Evolutionary conservation across 2,329 filamentous ascomycete genomes (phyloP).

Genomic region (Coniochaeta sp.): DNA sequence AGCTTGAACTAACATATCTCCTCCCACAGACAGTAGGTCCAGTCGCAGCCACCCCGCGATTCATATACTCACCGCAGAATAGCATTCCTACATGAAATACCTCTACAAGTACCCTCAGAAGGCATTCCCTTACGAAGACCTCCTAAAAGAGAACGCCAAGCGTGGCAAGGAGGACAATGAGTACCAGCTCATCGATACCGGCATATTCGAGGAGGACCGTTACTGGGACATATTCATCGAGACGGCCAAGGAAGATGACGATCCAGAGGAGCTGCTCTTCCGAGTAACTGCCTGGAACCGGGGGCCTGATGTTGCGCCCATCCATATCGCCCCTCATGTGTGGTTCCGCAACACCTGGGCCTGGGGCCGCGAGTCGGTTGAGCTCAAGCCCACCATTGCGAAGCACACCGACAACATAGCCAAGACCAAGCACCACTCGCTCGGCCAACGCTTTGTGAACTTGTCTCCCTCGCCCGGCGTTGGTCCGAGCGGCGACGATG

Average conservation of each 20-base stretch:
- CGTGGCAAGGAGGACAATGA: conserved; percentile 72
- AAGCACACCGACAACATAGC: conserved; percentile 54
- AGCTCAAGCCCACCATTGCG: conserved; percentile 74
- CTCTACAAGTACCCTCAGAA: conserved; percentile 96
- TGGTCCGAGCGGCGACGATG: conserved; percentile 70
- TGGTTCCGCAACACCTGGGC: conserved; percentile 98
- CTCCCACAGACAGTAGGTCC: not conserved
- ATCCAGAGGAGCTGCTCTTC: conserved; percentile 87
- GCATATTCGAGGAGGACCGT: conserved; percentile 76
- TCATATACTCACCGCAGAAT: conserved; percentile 17
- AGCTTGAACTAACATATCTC: not conserved
- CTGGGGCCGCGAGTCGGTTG: conserved; percentile 73
- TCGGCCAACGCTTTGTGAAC: conserved; percentile 78
- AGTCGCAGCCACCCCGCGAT: conserved; percentile 7
- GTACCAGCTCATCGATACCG: conserved; percentile 88
- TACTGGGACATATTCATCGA: conserved; percentile 99
- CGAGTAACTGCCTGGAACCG: conserved; percentile 95
- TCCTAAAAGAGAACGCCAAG: conserved; percentile 75
- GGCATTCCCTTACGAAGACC: conserved; percentile 84
- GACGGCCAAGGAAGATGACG: conserved; percentile 87
- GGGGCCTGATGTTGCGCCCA: conserved; percentile 78
- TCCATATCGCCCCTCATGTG: conserved; percentile 90
- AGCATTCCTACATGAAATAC: conserved; percentile 98
- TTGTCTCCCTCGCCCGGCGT: conserved; percentile 86
- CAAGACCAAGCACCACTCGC: conserved; percentile 69